Evolutionary conservation across 345 rosid species (phyloP).

Genomic region (Pelargonium nanum): DNA sequence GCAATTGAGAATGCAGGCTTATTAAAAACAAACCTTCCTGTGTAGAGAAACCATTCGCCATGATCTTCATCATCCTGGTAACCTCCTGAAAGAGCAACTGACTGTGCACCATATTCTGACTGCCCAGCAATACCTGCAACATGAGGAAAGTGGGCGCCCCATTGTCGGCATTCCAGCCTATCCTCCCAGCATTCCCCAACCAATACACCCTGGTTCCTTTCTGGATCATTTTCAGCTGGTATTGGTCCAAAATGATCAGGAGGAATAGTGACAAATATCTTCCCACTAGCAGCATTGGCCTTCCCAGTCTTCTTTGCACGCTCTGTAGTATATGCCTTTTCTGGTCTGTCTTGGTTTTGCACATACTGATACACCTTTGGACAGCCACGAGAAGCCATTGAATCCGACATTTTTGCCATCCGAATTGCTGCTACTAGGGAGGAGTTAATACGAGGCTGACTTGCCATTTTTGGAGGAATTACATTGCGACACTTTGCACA

Average conservation of each 20-base stretch:
- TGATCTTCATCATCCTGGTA: slow-evolving; percentile 75
- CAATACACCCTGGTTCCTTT: slow-evolving; percentile 48
- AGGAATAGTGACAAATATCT: slow-evolving; percentile 48
- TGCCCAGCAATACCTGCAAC: slow-evolving; percentile 63
- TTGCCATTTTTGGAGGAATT: slow-evolving; percentile 34
- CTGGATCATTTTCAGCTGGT: slow-evolving; percentile 48
- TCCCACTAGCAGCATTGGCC: slow-evolving; percentile 79
- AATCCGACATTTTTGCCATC: slow-evolving; percentile 35
- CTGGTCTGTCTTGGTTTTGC: slow-evolving; percentile 47
- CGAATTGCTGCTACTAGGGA: slow-evolving; percentile 50
- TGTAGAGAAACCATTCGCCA: slow-evolving; percentile 79
- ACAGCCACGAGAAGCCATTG: slow-evolving; percentile 5
- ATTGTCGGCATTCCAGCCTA: slow-evolving; percentile 57
- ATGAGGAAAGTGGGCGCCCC: slow-evolving; percentile 61
- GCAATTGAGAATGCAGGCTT: too few relatives aligned
- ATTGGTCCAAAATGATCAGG: slow-evolving; percentile 68
- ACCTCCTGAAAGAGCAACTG: slow-evolving; percentile 64
- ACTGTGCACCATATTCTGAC: slow-evolving; percentile 45
- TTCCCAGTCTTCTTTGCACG: slow-evolving; percentile 54
- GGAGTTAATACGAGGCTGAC: slow-evolving; percentile 53
- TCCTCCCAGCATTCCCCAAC: slow-evolving; percentile 65
- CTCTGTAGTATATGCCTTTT: slow-evolving; percentile 54
- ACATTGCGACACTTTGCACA: slow-evolving; percentile 46
- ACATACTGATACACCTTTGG: slow-evolving; percentile 27
- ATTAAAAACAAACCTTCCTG: slow-evolving; percentile 46